Evolutionary conservation across 495 filamentous ascomycete species (phyloP).

Genomic region (Talaromyces borbonicus): DNA sequence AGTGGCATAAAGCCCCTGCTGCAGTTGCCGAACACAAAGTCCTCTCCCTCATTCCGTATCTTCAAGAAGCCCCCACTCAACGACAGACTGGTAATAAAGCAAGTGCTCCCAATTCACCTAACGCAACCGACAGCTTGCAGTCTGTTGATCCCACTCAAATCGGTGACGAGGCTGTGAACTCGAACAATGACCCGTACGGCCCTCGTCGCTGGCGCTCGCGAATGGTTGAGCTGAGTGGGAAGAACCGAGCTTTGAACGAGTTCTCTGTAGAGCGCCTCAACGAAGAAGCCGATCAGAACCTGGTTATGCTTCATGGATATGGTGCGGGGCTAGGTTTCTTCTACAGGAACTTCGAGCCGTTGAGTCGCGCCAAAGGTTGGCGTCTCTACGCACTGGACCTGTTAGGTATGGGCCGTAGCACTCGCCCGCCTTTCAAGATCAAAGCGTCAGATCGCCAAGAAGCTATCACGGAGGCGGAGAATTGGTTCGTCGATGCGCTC

Average conservation of each 20-base stretch:
- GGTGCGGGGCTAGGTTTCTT: conserved; percentile 94
- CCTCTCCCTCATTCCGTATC: conserved; percentile 76
- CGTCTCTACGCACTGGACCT: conserved; percentile 86
- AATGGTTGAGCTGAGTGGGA: conserved; percentile 75
- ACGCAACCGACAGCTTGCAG: conserved; percentile 31
- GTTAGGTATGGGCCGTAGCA: conserved; percentile 88
- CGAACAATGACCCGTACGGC: conserved; percentile 69
- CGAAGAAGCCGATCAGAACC: conserved; percentile 65
- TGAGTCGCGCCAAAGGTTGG: conserved; percentile 72
- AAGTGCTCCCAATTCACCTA: conserved; percentile 26
- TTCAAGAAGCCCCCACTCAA: conserved; percentile 63
- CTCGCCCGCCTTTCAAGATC: conserved; percentile 72
- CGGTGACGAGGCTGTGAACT: conserved; percentile 31
- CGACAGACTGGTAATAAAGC: conserved; percentile 50
- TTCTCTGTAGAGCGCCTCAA: conserved; percentile 79
- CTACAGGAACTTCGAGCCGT: conserved; percentile 90
- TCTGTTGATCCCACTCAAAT: conserved; percentile 29
- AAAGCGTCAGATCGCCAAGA: conserved; percentile 69
- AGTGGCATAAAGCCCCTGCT: conserved; percentile 79
- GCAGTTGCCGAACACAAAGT: conserved; percentile 85
- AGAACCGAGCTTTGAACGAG: conserved; percentile 82
- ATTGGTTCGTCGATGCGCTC: conserved; percentile 91
- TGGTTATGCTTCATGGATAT: conserved; percentile 98
- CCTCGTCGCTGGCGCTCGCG: conserved; percentile 78
- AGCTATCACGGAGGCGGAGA: conserved; percentile 84